phyloP scores from a whole-genome alignment of 805 yeast species.

The Candida stauntonica region DNA sequence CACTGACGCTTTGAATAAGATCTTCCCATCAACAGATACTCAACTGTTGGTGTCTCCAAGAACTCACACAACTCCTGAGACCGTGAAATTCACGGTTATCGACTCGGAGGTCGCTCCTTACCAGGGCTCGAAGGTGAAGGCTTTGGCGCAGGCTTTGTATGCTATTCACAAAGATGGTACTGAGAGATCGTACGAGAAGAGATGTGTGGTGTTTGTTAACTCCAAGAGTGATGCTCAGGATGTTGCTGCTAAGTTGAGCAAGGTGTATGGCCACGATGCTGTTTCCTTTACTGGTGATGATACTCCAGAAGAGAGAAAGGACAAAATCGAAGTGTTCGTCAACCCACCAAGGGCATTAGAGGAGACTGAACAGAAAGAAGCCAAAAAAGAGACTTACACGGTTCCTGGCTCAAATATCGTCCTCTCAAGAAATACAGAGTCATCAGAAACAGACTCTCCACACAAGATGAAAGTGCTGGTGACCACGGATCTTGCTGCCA shows the following conservation, averaged over 20 bases:
- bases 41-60: slow-evolving; percentile 64
- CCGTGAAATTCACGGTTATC: slow-evolving; percentile 65
- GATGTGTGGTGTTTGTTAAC: slow-evolving; percentile 84
- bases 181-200: slow-evolving; percentile 68
- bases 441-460: too few relatives aligned
- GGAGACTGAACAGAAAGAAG: slow-evolving; percentile 14
- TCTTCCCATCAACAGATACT: slow-evolving; percentile 62
- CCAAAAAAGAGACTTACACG: slow-evolving; percentile 12
- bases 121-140: slow-evolving; percentile 77
- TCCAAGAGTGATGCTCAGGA: slow-evolving; percentile 57
- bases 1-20: slow-evolving; percentile 49
- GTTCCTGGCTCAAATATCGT: slow-evolving; percentile 35
- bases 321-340: slow-evolving; percentile 58
- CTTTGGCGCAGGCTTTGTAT: slow-evolving; percentile 82
- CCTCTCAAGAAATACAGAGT: slow-evolving; percentile 14
- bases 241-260: slow-evolving; percentile 49
- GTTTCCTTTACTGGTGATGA: slow-evolving; percentile 66
- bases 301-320: slow-evolving; percentile 52
- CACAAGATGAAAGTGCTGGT: slow-evolving; percentile 60
- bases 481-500: slow-evolving; percentile 83
- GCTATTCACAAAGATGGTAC: slow-evolving; percentile 82
- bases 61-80: slow-evolving; percentile 78
- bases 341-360: slow-evolving; percentile 48
- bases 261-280: slow-evolving; percentile 52
- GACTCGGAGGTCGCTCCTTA: slow-evolving; percentile 79